Base-by-base conservation (phyloP, 176 grass and related monocot genomes). In the Oryza glumipatula region DNA sequence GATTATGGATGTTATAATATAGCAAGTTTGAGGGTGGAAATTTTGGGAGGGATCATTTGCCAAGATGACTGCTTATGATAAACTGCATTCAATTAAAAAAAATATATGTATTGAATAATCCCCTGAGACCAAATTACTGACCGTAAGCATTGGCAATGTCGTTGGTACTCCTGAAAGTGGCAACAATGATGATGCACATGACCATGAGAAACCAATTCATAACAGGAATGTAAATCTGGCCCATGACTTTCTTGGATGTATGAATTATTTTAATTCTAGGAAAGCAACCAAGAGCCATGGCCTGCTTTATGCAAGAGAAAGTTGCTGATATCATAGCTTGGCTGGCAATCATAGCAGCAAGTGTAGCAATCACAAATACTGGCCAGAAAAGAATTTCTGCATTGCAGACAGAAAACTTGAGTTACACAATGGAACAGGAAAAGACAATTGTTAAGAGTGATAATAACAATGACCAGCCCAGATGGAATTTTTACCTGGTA, bases 241-340 rank as follows among this genome's bases (percentile, higher is more conserved):
- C 96, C 89, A 99, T 99, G n/a, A 92, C 76, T 90, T 54, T 88
- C 78, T 91, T 94, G n/a, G 96, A 96, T 33, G 96, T 99, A 88
- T 99, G 96, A 32, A 99, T 92, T 81, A 96, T 81, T 80, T 99
- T 99, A 52, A 99, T 64, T 67, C 96, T 89, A 35, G 96, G 96
- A 77, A 99, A 99, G 84, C 96, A 99, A 45, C 96, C 96, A 65
- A 99, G 91, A 58, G 96, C 93, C 93, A 99, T 96, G 17, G 89
- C 89, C 63, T 99, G 96, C 83, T 99, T 99, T 87, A 99, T 94
- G 91, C 96, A 99, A 76, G 96, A 99, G 86, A 99, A 99, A 36
- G 96, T 99, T 36, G 91, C 93, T 17, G 96, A 99, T 92, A 99
- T 96, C 96, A 99, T 99, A 80, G 96, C 93, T 88, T 99, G 93